phyloP scores from a whole-genome alignment of 2,329 filamentous ascomycete genomes.

The Alternaria incomplexa region DNA sequence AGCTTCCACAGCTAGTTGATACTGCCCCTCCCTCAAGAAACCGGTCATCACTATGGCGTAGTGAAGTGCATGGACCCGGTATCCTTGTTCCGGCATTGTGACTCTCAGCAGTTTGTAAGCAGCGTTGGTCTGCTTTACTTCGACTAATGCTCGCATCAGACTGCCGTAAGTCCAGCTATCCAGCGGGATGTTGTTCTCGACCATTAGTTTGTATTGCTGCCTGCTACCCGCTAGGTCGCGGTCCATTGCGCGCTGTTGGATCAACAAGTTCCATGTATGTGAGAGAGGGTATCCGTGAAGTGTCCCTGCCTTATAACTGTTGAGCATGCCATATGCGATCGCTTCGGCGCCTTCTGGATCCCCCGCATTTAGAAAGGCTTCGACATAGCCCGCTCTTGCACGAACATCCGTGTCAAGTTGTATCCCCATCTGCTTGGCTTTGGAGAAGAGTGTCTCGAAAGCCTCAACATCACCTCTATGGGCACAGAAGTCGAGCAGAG shows the following conservation, averaged over 20 bases:
- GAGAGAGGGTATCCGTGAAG: slow-evolving; percentile 60
- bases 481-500: slow-evolving; percentile 75
- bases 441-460: slow-evolving; percentile 68
- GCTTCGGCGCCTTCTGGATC: slow-evolving; percentile 49
- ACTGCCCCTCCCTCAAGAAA: slow-evolving; percentile 50
- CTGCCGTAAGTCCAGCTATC: slow-evolving; percentile 66
- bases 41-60: slow-evolving; percentile 62
- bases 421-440: slow-evolving; percentile 59
- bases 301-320: slow-evolving; percentile 44
- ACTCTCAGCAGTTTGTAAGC: slow-evolving; percentile 61
- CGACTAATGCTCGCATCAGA: slow-evolving; percentile 64
- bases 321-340: slow-evolving; percentile 66
- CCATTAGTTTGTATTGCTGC: slow-evolving; percentile 63
- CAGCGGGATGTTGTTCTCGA: slow-evolving; percentile 55
- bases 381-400: slow-evolving; percentile 60
- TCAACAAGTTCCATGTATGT: slow-evolving; percentile 78
- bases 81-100: slow-evolving; percentile 58
- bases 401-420: slow-evolving; percentile 26
- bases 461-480: slow-evolving; percentile 74
- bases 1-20: slow-evolving; percentile 58
- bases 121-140: slow-evolving; percentile 60
- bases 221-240: slow-evolving; percentile 64
- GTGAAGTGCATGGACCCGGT: slow-evolving; percentile 55
- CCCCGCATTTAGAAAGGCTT: slow-evolving; percentile 62
- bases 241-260: slow-evolving; percentile 71